A percentile compares a stretch with the other conserved stretches of the same genome.
Evolutionary conservation across 495 filamentous ascomycete genomes (phyloP).

Genomic region (Polyplosphaeria fusca): DNA sequence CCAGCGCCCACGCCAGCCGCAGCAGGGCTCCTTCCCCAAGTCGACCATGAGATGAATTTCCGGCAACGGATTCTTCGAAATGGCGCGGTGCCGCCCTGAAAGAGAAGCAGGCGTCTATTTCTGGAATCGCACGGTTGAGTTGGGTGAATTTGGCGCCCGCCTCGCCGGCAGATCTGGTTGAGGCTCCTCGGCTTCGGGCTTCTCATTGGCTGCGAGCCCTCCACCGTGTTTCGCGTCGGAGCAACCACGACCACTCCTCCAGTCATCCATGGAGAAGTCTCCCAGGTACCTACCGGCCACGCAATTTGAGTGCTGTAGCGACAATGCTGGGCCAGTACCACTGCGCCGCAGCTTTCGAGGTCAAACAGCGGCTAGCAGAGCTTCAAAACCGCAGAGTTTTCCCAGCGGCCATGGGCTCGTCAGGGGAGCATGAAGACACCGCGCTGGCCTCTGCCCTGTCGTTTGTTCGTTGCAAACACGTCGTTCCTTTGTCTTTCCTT

Average conservation of each 20-base stretch:
- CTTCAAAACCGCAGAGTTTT: slow-evolving; percentile 26
- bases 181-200: too few species aligned
- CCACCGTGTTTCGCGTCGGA: too few species aligned
- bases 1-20: too few species aligned
- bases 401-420: slow-evolving; percentile 7
- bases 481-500: slow-evolving; percentile 16
- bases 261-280: background rate
- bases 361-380: slow-evolving; percentile 35
- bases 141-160: too few species aligned
- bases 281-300: slow-evolving; percentile 8
- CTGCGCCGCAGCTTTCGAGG: slow-evolving; percentile 15
- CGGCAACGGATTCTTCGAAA: too few species aligned
- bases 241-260: slow-evolving; percentile 19
- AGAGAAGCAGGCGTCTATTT: too few species aligned
- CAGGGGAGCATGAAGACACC: slow-evolving; percentile 14
- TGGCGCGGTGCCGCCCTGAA: too few species aligned
- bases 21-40: too few species aligned
- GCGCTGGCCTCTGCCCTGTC: slow-evolving; percentile 19
- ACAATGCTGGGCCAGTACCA: slow-evolving; percentile 29
- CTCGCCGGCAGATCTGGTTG: too few species aligned
- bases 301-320: slow-evolving; percentile 13
- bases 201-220: too few species aligned
- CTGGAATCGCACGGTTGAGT: too few species aligned
- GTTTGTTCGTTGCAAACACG: slow-evolving; percentile 21
- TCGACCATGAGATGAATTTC: too few species aligned